A percentile compares a stretch with the other conserved stretches of the same genome.
phyloP scores from a whole-genome alignment of 805 yeast genomes.

The Spathaspora boniae region DNA sequence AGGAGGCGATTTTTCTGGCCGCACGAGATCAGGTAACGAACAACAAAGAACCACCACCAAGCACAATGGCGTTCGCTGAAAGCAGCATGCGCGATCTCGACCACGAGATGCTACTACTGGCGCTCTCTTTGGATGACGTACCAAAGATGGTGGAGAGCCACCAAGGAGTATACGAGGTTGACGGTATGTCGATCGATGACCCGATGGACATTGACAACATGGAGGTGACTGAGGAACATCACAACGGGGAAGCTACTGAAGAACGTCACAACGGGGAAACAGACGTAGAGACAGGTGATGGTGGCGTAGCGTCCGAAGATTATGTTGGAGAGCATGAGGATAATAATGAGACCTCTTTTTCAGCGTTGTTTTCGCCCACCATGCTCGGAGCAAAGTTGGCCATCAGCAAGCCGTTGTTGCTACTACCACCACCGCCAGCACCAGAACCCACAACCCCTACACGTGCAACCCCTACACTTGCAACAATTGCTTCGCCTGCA shows the following conservation, averaged over 20 bases:
- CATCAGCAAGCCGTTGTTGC: constrained; percentile 23
- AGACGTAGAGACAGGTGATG: constrained; percentile 7
- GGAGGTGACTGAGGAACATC: constrained; percentile 4
- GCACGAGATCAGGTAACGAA: too few relatives aligned
- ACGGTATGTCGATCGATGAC: constrained; percentile 21
- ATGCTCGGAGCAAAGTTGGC: constrained; percentile 41
- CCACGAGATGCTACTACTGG: constrained; percentile 17
- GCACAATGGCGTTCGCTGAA: too few relatives aligned
- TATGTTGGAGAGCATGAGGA: constrained; percentile 5
- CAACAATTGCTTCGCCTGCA: too few relatives aligned
- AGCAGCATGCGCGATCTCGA: constrained; percentile 23
- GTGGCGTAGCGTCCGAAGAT: background rate
- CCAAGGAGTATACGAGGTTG: constrained; percentile 4
- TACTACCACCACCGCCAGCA: constrained; percentile 28
- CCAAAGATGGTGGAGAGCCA: background rate
- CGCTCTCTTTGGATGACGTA: constrained; percentile 23
- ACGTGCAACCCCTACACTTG: background rate
- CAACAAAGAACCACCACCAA: too few relatives aligned
- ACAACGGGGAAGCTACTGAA: background rate
- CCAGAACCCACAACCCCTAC: background rate
- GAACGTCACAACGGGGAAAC: constrained; percentile 1
- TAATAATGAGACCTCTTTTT: constrained; percentile 13
- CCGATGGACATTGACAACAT: constrained; percentile 21
- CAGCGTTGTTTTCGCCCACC: constrained; percentile 32
- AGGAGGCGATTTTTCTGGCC: too few relatives aligned